phyloP scores from a whole-genome alignment of 495 filamentous ascomycete genomes.

The Patellaria atrata region DNA sequence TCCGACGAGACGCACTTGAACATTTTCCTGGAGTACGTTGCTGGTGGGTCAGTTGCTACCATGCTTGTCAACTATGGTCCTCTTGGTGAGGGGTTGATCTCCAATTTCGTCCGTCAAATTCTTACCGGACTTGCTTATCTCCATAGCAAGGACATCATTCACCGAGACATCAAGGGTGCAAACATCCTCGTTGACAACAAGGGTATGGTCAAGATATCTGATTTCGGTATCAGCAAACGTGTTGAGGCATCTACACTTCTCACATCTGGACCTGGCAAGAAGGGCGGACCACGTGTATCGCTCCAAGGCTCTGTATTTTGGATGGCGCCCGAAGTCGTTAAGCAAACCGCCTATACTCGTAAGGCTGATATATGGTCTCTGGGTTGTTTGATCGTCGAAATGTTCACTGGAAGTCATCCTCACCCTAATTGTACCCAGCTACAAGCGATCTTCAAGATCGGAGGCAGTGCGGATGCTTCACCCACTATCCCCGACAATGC shows the following conservation, averaged over 20 bases:
- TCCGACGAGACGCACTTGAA: conserved; percentile 87
- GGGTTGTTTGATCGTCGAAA: conserved; percentile 93
- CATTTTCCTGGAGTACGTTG: conserved; percentile 99
- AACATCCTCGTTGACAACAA: conserved; percentile 99
- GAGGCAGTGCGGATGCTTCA: conserved; percentile 59
- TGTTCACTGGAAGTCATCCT: conserved; percentile 94
- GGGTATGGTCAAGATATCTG: conserved; percentile 96
- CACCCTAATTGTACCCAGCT: conserved; percentile 96
- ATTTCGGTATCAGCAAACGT: conserved; percentile 98
- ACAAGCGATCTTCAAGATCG: conserved; percentile 98
- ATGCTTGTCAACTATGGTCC: conserved; percentile 98
- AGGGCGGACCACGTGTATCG: conserved; percentile 58
- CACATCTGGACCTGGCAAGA: conserved; percentile 39
- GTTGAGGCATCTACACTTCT: conserved; percentile 63
- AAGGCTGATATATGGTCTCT: conserved; percentile 99
- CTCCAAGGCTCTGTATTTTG: conserved; percentile 97
- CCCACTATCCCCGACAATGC: conserved; percentile 83
- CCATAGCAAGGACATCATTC: conserved; percentile 90
- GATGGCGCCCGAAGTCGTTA: conserved; percentile 99
- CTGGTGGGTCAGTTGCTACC: conserved; percentile 89
- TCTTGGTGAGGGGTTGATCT: conserved; percentile 80
- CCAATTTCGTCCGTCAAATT: conserved; percentile 95
- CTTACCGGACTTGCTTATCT: conserved; percentile 88
- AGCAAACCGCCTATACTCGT: conserved; percentile 91
- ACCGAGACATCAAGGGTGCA: conserved; percentile 96